These are phyloP conservation scores for Aspergillus eucalypticola DNA, from an alignment of 2,329 filamentous ascomycete species.

Conservation along the genomic window DNA sequence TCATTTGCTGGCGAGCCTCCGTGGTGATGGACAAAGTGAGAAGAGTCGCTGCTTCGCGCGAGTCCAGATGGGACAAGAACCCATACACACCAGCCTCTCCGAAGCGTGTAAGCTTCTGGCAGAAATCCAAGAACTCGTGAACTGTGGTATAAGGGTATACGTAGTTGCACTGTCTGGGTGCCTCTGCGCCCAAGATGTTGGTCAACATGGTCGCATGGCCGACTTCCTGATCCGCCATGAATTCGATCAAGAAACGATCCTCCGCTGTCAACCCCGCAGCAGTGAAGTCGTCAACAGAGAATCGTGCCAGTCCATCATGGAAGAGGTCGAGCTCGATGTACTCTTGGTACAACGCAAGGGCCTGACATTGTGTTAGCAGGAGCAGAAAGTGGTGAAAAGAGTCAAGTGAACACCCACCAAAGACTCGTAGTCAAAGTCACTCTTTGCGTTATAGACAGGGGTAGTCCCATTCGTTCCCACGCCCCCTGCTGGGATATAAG, in stretches of 20 bases:
- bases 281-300: slow-evolving; percentile 68
- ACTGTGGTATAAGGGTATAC: slow-evolving; percentile 77
- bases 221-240: slow-evolving; percentile 75
- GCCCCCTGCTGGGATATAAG: slow-evolving; percentile 72
- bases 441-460: slow-evolving; percentile 74
- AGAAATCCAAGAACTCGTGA: slow-evolving; percentile 78
- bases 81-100: slow-evolving; percentile 80
- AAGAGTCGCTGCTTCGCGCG: slow-evolving; percentile 70
- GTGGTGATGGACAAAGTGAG: slow-evolving; percentile 75
- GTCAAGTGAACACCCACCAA: slow-evolving; percentile 45
- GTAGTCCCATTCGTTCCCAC: slow-evolving; percentile 74
- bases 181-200: slow-evolving; percentile 72
- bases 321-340: slow-evolving; percentile 85
- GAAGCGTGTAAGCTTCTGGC: slow-evolving; percentile 79
- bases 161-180: slow-evolving; percentile 75
- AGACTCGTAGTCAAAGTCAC: slow-evolving; percentile 81
- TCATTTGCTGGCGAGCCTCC: slow-evolving; percentile 79
- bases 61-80: slow-evolving; percentile 75
- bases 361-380: slow-evolving; percentile 30
- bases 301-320: slow-evolving; percentile 70
- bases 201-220: slow-evolving; percentile 75
- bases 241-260: slow-evolving; percentile 69
- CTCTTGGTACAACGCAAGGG: slow-evolving; percentile 75
- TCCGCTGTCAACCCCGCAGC: slow-evolving; percentile 67
- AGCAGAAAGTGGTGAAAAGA: not conserved